Conservation (phyloP, 306 rosid genomes). For the Glycine tomentella region DNA sequence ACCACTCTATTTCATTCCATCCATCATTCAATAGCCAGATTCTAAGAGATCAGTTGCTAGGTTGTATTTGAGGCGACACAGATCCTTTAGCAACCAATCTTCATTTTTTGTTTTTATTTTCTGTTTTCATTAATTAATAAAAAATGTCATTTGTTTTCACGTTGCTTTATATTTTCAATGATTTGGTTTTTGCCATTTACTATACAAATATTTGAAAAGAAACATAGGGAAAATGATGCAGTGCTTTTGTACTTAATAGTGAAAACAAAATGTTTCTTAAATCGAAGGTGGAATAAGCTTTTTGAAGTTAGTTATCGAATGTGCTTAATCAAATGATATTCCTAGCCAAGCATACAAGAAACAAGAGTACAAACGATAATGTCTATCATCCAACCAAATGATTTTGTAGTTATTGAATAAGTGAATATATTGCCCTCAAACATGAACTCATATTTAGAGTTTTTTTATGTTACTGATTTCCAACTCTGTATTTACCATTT, state of each 20-base stretch:
- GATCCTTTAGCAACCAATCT: background rate
- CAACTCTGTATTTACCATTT: background rate
- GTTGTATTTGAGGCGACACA: background rate
- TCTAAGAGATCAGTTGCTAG: background rate
- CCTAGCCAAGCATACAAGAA: background rate
- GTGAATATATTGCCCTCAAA: background rate
- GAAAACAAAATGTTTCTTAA: constrained; percentile 6
- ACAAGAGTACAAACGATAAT: constrained; percentile 19
- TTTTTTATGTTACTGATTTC: constrained; percentile 18
- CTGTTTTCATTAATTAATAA: background rate
- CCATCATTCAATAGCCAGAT: background rate
- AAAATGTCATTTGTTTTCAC: background rate
- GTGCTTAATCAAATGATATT: background rate
- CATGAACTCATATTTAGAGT: constrained; percentile 12
- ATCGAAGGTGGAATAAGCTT: background rate
- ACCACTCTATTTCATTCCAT: constrained; percentile 4
- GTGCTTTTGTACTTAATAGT: background rate
- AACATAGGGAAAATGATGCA: background rate
- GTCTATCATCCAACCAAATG: background rate
- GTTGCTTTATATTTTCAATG: background rate
- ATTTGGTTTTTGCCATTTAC: background rate
- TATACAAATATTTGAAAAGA: background rate
- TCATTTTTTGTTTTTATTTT: background rate
- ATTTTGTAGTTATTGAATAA: constrained; percentile 11
- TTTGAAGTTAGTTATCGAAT: too few relatives aligned